Evolutionary conservation across 805 yeast species (phyloP).

Genomic region (Cephaloascus albidus): DNA sequence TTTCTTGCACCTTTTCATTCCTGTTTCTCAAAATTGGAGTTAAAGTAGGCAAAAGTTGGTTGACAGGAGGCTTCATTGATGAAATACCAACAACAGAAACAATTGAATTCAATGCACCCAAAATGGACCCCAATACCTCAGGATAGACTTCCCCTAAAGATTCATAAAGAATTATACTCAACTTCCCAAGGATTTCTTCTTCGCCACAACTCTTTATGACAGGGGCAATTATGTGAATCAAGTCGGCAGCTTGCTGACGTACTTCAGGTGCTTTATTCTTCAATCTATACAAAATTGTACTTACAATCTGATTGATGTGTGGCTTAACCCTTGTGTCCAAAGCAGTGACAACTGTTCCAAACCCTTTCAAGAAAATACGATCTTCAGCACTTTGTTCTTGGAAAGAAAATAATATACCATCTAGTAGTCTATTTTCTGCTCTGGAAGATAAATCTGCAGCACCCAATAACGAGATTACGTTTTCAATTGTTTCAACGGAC

Average conservation of each 20-base stretch:
- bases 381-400: conserved; percentile 69
- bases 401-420: conserved; percentile 71
- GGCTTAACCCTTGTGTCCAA: conserved; percentile 60
- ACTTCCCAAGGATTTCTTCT: conserved; percentile 49
- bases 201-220: conserved; percentile 59
- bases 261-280: conserved; percentile 63
- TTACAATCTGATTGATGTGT: conserved; percentile 61
- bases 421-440: conserved; percentile 60
- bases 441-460: conserved; percentile 53
- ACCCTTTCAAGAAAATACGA: conserved; percentile 44
- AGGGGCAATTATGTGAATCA: conserved; percentile 58
- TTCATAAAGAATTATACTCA: conserved; percentile 76
- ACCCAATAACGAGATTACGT: conserved; percentile 40
- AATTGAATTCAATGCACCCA: conserved; percentile 61
- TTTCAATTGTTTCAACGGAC: conserved; percentile 65
- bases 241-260: conserved; percentile 78
- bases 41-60: conserved; percentile 75
- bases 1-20: conserved; percentile 85
- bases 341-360: conserved; percentile 54
- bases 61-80: conserved; percentile 68
- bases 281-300: conserved; percentile 63
- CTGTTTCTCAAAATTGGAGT: conserved; percentile 87
- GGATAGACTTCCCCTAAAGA: conserved; percentile 93
- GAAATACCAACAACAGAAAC: conserved; percentile 51
- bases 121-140: conserved; percentile 80